phyloP scores from a whole-genome alignment of 306 rosid genomes.

The Sophora flavescens region DNA sequence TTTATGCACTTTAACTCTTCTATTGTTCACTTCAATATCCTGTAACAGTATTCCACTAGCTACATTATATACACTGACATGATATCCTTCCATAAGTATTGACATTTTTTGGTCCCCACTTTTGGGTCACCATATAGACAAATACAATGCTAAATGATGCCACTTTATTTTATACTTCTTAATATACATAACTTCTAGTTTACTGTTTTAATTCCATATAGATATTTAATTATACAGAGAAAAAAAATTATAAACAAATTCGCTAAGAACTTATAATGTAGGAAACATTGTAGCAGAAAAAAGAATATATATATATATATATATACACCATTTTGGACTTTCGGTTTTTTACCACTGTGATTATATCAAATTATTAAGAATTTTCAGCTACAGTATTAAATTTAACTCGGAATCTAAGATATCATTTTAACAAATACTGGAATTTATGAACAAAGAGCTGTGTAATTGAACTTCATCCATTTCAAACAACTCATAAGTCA shows the following conservation, averaged over 20 bases:
- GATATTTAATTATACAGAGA: slow-evolving; percentile 7
- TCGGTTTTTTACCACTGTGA: not conserved
- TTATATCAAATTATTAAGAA: slow-evolving; percentile 30
- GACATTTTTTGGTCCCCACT: not conserved
- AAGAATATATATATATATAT: not conserved
- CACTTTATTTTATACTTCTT: not conserved
- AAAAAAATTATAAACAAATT: slow-evolving; percentile 8
- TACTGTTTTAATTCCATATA: slow-evolving; percentile 12
- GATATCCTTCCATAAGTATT: not conserved
- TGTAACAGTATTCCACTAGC: slow-evolving; percentile 45
- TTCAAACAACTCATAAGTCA: slow-evolving; percentile 25
- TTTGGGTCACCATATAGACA: not conserved
- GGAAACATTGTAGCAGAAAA: slow-evolving; percentile 10
- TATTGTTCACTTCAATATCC: slow-evolving; percentile 87
- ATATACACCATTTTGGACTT: slow-evolving; percentile 15
- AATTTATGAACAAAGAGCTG: slow-evolving; percentile 17
- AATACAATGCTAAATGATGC: not conserved
- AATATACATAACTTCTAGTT: not conserved
- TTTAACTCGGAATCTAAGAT: slow-evolving; percentile 26
- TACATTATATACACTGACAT: slow-evolving; percentile 35
- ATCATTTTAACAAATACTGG: slow-evolving; percentile 17
- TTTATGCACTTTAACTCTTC: slow-evolving; percentile 74
- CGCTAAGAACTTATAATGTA: slow-evolving; percentile 22
- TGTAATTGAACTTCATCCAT: slow-evolving; percentile 37
- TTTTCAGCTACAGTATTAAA: slow-evolving; percentile 23